Percentiles rank a stretch among this genome's conserved stretches.
phyloP scores from a whole-genome alignment of 139 green algal species.

The Nannochloris sp. region DNA sequence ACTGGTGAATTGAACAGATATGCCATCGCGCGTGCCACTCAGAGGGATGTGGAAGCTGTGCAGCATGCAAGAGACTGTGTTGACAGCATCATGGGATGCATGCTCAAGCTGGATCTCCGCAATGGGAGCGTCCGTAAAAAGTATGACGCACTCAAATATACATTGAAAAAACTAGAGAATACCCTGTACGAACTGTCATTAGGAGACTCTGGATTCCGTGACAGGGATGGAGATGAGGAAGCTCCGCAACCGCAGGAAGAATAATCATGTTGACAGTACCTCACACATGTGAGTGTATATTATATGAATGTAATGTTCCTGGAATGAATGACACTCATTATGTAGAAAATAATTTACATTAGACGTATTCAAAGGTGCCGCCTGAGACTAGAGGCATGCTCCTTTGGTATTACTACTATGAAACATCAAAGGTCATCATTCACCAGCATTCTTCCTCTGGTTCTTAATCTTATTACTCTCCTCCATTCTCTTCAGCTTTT shows the following conservation, averaged over 20 bases:
- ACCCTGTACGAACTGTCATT: conserved; percentile 64
- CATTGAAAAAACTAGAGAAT: conserved; percentile 65
- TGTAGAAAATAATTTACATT: background rate
- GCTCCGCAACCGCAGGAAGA: background rate
- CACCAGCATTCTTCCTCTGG: background rate
- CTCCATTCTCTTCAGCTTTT: conserved; percentile 2
- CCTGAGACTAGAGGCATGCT: too few species aligned
- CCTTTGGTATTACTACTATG: too few species aligned
- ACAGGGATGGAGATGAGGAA: conserved; percentile 10
- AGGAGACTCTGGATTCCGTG: conserved; percentile 30
- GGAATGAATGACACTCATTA: too few species aligned
- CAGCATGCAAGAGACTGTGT: conserved; percentile 45
- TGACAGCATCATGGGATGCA: conserved; percentile 25
- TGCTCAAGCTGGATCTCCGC: conserved; percentile 58
- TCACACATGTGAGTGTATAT: too few species aligned
- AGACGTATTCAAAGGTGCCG: too few species aligned
- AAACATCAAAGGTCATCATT: background rate
- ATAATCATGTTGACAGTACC: background rate
- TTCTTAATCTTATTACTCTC: background rate
- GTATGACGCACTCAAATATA: conserved; percentile 73
- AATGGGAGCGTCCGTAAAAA: conserved; percentile 67
- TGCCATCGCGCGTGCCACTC: conserved; percentile 47
- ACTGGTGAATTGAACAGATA: conserved; percentile 72
- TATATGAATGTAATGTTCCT: too few species aligned
- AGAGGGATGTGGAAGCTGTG: conserved; percentile 48